Base-by-base conservation (phyloP, 2,329 filamentous ascomycete species). In the Penicillium thymicola region DNA sequence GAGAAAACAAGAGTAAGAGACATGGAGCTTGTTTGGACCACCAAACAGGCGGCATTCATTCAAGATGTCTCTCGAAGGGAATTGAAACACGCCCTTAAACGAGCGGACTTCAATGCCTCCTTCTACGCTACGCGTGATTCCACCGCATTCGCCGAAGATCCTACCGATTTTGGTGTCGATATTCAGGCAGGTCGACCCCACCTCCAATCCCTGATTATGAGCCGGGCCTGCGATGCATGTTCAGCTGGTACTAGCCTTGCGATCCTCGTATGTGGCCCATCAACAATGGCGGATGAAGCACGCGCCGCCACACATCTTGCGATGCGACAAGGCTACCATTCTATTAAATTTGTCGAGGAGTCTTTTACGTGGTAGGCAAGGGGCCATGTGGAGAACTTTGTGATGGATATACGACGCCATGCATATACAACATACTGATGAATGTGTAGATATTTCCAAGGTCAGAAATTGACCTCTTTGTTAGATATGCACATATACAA, bases 271-370 rank as follows among this genome's bases (percentile, higher is more conserved):
- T 81, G 78, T 58, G 79, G 79, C 1, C 79, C 78, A 3, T 66
- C 67, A 0, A 68, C 65, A 2, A 78, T 81, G 78, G 77, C 76
- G 11, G 76, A 79, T 57, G 71, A 79, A 51, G 72, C 75, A 10
- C 68, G 78, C 27, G 71, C 63, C 21, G 73, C 76, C 13, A 74
- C 76, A 51, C 71, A 75, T 50, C 42, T 66, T 10, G 72, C 74
- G 9, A 66, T 73, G 65, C 64, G 64, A 47, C 63, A 67, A 44
- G 73, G 70, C 2, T 67, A 71, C 46, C 49, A 50, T 6, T 62
- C 68, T 0, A 65, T 80, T 10, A 72, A 75, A 48, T 80, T 80
- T 61, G 73, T 79, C 38, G 78, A 81, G 59, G 78, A 81, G 60
- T 75, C 73, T 13, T 81, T 79, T 59, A 73, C 57, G 28, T 73